phyloP scores from a whole-genome alignment of 2,329 filamentous ascomycete species.

The Epichloe glyceriae region DNA sequence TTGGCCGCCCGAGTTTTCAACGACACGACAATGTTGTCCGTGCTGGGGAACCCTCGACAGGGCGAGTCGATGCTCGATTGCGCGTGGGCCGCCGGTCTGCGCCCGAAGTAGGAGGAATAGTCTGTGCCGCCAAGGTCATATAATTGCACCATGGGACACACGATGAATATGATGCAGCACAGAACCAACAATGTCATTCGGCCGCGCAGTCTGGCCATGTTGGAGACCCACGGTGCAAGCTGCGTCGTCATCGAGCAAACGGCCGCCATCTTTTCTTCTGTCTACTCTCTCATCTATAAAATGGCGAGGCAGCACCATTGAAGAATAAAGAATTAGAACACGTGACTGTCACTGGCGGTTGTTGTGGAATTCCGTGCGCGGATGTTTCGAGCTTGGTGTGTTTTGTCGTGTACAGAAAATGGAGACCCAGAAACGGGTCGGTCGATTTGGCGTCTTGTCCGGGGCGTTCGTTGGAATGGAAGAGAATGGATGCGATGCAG shows the following conservation, averaged over 20 bases:
- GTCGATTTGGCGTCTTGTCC: too few relatives aligned
- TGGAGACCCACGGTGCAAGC: background rate
- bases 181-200: background rate
- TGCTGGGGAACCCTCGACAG: constrained; percentile 30
- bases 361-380: too few relatives aligned
- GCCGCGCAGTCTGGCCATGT: background rate
- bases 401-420: too few relatives aligned
- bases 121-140: background rate
- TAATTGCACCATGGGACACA: background rate
- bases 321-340: too few relatives aligned
- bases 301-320: too few relatives aligned
- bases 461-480: too few relatives aligned
- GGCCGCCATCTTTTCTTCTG: background rate
- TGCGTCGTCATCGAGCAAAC: background rate
- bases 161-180: background rate
- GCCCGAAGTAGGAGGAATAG: constrained; percentile 18
- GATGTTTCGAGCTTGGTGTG: too few relatives aligned
- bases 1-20: constrained; percentile 49
- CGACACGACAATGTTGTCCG: constrained; percentile 33
- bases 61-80: constrained; percentile 23
- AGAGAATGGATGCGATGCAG: too few relatives aligned
- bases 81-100: constrained; percentile 18
- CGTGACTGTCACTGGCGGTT: too few relatives aligned
- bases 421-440: too few relatives aligned
- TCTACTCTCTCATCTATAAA: too few relatives aligned